Evolutionary conservation across 306 rosid species (phyloP), one percentile per base, ranked within the genome.

Genomic region (Cicer chorassanicum): DNA sequence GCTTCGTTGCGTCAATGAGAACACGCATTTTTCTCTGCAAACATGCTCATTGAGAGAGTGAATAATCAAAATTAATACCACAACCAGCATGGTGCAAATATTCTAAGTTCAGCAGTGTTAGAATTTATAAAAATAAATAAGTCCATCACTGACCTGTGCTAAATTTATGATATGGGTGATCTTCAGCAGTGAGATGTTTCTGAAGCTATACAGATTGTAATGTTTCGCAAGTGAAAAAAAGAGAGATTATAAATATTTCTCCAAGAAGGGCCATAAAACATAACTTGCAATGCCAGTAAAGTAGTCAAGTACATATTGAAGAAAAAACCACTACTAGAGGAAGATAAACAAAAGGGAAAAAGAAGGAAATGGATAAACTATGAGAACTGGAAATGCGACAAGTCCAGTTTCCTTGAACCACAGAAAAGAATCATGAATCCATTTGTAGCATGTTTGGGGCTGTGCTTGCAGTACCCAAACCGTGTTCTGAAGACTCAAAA

Each of bases 101-200:
- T 55, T 56, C 38, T 54, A 68, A 73, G 19, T 55, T 74, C 43
- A 15, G 74, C n/a, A 14, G 66, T 64, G 63, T 75, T 41, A 40
- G 39, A 70, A 19, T 9, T 66, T 68, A 65, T 16, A 18, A 36
- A 57, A 29, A 62, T 56, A 57, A 59, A 66, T 64, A 70, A 70
- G 78, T 29, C 14, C 81, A 79, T 24, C 53, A 64, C 86, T 68
- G 63, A 91, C 99, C 99, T 86, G 99, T 94, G 80, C 93, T 80
- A 77, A 94, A 94, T 78, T 94, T 94, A 82, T 90, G 93, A 85
- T 74, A 94, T 6, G 99, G 96, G 86, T 94, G 97, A 65, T 82
- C 85, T 83, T 83, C 87, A 41, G 85, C 77, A 82, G 92, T 90
- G 75, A 94, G 74, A 86, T 92, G 99, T 74, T 85, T 90, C 65